Conservation (phyloP, 345 rosid genomes). For the Citrus glauca region DNA sequence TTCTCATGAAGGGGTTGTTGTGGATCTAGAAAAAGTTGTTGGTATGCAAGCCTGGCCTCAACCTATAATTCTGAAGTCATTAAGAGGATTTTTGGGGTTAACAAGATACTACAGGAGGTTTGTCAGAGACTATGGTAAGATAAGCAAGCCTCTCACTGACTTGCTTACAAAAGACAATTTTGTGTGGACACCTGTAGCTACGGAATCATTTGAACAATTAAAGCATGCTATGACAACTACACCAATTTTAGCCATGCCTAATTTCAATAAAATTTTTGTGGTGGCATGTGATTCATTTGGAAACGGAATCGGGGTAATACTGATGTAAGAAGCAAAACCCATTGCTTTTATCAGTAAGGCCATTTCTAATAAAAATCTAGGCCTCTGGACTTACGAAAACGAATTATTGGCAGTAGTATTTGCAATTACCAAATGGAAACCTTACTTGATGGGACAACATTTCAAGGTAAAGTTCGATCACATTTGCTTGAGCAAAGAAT, state of each 20-base stretch:
- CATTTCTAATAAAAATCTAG: background rate
- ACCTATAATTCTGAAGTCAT: no score
- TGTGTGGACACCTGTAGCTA: background rate
- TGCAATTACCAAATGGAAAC: no score
- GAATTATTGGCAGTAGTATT: background rate
- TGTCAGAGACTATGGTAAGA: background rate
- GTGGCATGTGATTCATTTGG: background rate
- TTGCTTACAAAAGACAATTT: background rate
- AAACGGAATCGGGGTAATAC: no score
- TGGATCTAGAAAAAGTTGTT: accelerated
- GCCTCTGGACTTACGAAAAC: no score
- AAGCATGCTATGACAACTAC: background rate
- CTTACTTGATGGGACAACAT: no score
- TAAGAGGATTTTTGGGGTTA: no score
- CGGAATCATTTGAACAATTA: background rate
- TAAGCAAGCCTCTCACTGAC: background rate
- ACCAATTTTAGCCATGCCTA: background rate
- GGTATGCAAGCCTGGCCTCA: background rate
- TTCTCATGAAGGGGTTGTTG: background rate
- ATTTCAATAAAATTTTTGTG: background rate
- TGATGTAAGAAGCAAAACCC: no score
- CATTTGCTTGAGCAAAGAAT: no score
- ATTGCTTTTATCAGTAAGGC: background rate
- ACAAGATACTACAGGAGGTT: background rate
- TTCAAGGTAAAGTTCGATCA: no score